Evolutionary conservation across 2,329 filamentous ascomycete genomes (phyloP), one percentile per base, ranked within the genome.

Genomic region (Ambrosiella beaveri): DNA sequence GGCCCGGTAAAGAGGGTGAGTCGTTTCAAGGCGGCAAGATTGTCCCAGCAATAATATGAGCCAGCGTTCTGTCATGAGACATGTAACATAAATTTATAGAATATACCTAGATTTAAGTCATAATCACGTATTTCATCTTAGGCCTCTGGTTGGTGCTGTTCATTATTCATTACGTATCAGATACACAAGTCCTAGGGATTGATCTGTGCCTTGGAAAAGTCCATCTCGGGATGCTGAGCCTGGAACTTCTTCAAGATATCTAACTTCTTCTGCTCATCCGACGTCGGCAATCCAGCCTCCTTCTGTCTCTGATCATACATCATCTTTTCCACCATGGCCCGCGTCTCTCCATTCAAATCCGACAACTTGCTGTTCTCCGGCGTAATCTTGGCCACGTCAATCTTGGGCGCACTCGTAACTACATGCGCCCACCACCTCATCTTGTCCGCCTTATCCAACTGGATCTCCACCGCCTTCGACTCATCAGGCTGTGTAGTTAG

Each of bases 241-340:
- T 96, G 85, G 73, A 98, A 97, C 74, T 94, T 88, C 73, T 87
- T 86, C 68, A 98, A 73, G 65, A 98, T 84, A 58, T 98, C 91
- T 68, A 82, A 72, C 79, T 97, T 97, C 77, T 90, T 88, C 78
- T 95, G 84, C 75, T 98, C 93, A 64, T 97, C 93, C 63, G 88
- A 95, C 11, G 85, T 89, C 52, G 89, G 88, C 70, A 85, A 78
- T 3, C 93, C 93, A 71, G 79, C 75, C 75, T 97, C 90, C 81
- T 98, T 98, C 75, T 97, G 90, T 64, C 86, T 78, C 77, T 98
- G 93, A 74, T 98, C 93, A 66, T 80, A 98, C 93, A 98, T 98
- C 93, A 98, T 98, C 81, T 98, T 98, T 81, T 98, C 93, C 50
- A 98, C 93, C 91, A 98, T 97, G 60, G 83, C 80, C 63, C 93